Evolutionary conservation across 208 protist species (phyloP), one percentile per base, ranked within the genome.

Genomic region (Angomonas ambiguus): DNA sequence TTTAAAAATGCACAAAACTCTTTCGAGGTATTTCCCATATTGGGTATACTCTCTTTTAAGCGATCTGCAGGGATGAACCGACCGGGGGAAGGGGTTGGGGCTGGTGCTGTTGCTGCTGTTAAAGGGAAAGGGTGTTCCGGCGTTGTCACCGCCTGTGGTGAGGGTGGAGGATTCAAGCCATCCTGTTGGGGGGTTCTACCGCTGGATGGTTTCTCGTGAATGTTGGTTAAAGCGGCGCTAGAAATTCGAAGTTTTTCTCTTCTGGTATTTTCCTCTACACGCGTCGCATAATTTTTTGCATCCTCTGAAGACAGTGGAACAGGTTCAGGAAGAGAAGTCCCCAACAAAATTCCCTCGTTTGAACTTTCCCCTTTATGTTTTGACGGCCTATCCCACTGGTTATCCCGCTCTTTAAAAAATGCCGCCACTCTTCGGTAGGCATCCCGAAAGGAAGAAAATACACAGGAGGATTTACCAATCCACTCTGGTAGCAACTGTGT

Each of bases 1-100:
- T 91, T 92, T 6, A 96, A 58, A 76, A 84, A 93, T 10, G 80
- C 74, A 74, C 90, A 93, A 72, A 93, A 93, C 65, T 96, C 85
- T 60, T 79, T 82, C 8, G 90, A 91, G 1, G 75, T 83, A 8
- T 69, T 42, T 16, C 83, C 89, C 4, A 89, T 28, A 10, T 57
- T 16, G 16, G 16, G 53, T 8, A 20, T 24, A 20, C 13, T 13
- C 5, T 18, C 8, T 18, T 5, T 13, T 5, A 41, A 13, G 8
- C 13, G 35, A 41, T 13, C 35, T 41, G 13, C 35, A 5, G 35
- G 35, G 35, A 5, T 41, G 35, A 41, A 18, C 35, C 5, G 13
- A 41, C n/a, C n/a, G n/a, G n/a, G n/a, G n/a, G n/a, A n/a, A n/a
- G n/a, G n/a, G n/a, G n/a, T n/a, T n/a, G n/a, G n/a, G n/a, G n/a